phyloP scores from a whole-genome alignment of 768 basidiomycete genomes.

The Leccinum variicolor region DNA sequence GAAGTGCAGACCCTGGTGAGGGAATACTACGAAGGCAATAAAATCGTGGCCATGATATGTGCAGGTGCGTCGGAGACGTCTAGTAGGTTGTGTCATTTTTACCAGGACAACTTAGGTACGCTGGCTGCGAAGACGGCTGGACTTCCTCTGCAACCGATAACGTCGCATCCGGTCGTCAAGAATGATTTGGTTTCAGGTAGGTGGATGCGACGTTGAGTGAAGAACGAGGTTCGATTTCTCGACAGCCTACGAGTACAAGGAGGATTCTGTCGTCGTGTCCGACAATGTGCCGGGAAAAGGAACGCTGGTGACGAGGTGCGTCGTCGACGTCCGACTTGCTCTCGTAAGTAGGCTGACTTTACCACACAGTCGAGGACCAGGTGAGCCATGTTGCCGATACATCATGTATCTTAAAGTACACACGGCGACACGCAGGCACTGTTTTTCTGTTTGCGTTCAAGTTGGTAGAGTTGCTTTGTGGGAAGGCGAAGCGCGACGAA shows the following conservation, averaged over 20 bases:
- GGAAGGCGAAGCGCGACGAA: slow-evolving; percentile 56
- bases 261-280: slow-evolving; percentile 71
- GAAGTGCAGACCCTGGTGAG: slow-evolving; percentile 62
- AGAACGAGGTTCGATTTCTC: background rate
- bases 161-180: slow-evolving; percentile 77
- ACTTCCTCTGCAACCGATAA: slow-evolving; percentile 61
- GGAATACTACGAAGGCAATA: slow-evolving; percentile 39
- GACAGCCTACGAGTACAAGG: slow-evolving; percentile 70
- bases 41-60: slow-evolving; percentile 79
- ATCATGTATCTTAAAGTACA: background rate
- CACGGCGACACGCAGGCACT: slow-evolving; percentile 46
- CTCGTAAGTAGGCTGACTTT: background rate
- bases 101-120: slow-evolving; percentile 44
- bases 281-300: slow-evolving; percentile 30
- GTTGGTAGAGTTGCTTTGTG: slow-evolving; percentile 69
- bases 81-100: background rate
- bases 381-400: slow-evolving; percentile 30
- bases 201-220: slow-evolving; percentile 2
- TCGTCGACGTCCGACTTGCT: background rate
- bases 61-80: slow-evolving; percentile 49
- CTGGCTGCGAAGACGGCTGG: slow-evolving; percentile 61
- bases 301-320: slow-evolving; percentile 73
- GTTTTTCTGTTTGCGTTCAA: slow-evolving; percentile 75
- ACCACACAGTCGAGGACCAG: slow-evolving; percentile 62
- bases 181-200: slow-evolving; percentile 52